Evolutionary conservation across 2,329 filamentous ascomycete species (phyloP).

Genomic region (Chrysosporium keratinophilum): DNA sequence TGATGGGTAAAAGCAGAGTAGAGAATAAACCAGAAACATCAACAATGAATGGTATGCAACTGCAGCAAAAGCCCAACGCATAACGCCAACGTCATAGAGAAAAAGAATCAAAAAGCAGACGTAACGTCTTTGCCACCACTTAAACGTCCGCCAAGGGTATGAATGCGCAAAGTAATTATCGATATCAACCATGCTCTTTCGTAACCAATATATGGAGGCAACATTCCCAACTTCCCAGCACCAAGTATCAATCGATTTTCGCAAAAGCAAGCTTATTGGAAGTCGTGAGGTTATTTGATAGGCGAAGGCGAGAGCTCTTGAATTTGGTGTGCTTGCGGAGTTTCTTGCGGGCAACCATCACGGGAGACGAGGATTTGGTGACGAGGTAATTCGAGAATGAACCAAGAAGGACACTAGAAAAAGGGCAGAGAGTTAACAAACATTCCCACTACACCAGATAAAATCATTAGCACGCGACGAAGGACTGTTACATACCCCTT

Average conservation of each 20-base stretch:
- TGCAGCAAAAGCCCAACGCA: too few relatives aligned
- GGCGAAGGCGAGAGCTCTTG: slow-evolving; percentile 57
- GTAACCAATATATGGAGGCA: neutral
- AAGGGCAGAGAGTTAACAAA: slow-evolving; percentile 1
- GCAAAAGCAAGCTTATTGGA: slow-evolving; percentile 60
- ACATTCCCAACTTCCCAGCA: neutral
- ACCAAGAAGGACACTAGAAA: slow-evolving; percentile 69
- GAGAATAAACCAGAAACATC: too few relatives aligned
- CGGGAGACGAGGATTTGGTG: slow-evolving; percentile 89
- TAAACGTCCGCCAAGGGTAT: too few relatives aligned
- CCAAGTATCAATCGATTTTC: slow-evolving; percentile 53
- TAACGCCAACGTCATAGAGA: too few relatives aligned
- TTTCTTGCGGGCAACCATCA: slow-evolving; percentile 93
- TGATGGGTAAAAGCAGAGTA: too few relatives aligned
- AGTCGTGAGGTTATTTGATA: slow-evolving; percentile 72
- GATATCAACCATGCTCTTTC: neutral
- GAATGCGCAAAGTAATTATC: too few relatives aligned
- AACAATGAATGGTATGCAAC: too few relatives aligned
- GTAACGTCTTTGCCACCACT: too few relatives aligned
- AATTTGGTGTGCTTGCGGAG: slow-evolving; percentile 78
- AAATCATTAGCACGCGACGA: too few relatives aligned
- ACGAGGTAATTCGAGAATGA: slow-evolving; percentile 97
- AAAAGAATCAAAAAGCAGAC: too few relatives aligned
- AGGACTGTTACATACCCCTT: slow-evolving; percentile 62
- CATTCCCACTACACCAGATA: neutral